These are phyloP conservation scores for Erodium trifolium DNA, from an alignment of 441 rosid species.

Conservation along the genomic window DNA sequence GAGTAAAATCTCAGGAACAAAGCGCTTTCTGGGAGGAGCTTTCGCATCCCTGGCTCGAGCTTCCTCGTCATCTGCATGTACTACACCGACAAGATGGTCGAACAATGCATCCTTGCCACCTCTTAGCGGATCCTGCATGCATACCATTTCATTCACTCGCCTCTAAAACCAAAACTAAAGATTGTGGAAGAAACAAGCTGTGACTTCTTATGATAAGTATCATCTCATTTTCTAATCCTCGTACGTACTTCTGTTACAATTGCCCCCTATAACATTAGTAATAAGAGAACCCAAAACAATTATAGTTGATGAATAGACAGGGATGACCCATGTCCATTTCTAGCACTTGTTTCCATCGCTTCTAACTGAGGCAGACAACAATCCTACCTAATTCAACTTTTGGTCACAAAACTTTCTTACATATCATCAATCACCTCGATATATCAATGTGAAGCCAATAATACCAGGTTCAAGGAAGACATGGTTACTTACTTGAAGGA, in stretches of 20 bases:
- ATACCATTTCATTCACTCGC: neutral
- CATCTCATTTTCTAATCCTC: too few species aligned
- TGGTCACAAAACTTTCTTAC: too few species aligned
- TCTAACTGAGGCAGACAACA: neutral
- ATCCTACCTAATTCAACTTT: neutral
- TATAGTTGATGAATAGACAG: too few species aligned
- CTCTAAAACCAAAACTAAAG: neutral
- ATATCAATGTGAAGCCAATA: slow-evolving; percentile 3
- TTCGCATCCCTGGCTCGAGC: slow-evolving; percentile 53
- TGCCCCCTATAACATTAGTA: too few species aligned
- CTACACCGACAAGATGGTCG: slow-evolving; percentile 49
- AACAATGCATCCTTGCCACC: slow-evolving; percentile 81
- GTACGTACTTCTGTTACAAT: too few species aligned
- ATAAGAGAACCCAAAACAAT: too few species aligned
- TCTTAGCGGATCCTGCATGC: slow-evolving; percentile 80
- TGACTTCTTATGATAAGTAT: too few species aligned
- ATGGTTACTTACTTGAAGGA: slow-evolving; percentile 47
- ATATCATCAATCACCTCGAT: neutral
- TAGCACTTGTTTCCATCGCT: too few species aligned
- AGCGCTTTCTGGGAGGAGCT: slow-evolving; percentile 67
- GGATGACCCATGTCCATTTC: too few species aligned
- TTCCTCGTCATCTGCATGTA: slow-evolving; percentile 55
- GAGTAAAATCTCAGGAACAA: slow-evolving; percentile 67
- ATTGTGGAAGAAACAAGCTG: too few species aligned
- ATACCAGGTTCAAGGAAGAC: neutral